Evolutionary conservation across 495 filamentous ascomycete species (phyloP).

Genomic region (Penicillium robsamsonii): DNA sequence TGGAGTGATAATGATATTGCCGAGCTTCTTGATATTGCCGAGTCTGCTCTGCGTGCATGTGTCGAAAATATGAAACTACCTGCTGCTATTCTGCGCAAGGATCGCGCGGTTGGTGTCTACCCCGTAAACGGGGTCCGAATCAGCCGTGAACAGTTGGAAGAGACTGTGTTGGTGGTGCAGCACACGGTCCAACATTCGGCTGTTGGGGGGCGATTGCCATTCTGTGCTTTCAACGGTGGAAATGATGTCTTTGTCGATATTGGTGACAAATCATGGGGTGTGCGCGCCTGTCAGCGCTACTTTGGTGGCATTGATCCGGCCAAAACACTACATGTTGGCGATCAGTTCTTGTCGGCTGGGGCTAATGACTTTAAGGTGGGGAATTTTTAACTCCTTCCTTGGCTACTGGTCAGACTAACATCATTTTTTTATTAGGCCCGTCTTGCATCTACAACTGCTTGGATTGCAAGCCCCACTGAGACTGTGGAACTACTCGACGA

Average conservation of each 20-base stretch:
- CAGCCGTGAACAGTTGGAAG: slow-evolving; percentile 84
- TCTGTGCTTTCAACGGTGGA: slow-evolving; percentile 97
- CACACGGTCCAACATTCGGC: slow-evolving; percentile 82
- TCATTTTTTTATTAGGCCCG: slow-evolving; percentile 44
- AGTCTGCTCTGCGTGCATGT: slow-evolving; percentile 76
- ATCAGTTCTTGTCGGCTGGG: slow-evolving; percentile 93
- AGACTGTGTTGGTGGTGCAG: slow-evolving; percentile 91
- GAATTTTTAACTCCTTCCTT: neutral
- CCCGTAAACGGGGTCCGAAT: slow-evolving; percentile 58
- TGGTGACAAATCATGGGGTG: slow-evolving; percentile 95
- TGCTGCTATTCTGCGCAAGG: slow-evolving; percentile 79
- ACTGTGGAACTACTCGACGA: slow-evolving; percentile 88
- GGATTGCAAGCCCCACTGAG: slow-evolving; percentile 91
- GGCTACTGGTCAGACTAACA: neutral
- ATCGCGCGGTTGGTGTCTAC: slow-evolving; percentile 90
- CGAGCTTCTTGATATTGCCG: slow-evolving; percentile 79
- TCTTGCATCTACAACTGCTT: slow-evolving; percentile 67
- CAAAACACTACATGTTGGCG: slow-evolving; percentile 80
- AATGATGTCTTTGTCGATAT: slow-evolving; percentile 99
- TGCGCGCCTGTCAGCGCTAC: slow-evolving; percentile 87
- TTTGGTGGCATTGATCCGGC: slow-evolving; percentile 69
- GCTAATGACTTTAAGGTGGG: slow-evolving; percentile 92
- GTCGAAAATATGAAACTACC: slow-evolving; percentile 71
- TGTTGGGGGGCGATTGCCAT: slow-evolving; percentile 70
- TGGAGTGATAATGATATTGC: slow-evolving; percentile 80